Base-by-base conservation (phyloP, 2,329 filamentous ascomycete species). In the Malbranchea zuffiana region DNA sequence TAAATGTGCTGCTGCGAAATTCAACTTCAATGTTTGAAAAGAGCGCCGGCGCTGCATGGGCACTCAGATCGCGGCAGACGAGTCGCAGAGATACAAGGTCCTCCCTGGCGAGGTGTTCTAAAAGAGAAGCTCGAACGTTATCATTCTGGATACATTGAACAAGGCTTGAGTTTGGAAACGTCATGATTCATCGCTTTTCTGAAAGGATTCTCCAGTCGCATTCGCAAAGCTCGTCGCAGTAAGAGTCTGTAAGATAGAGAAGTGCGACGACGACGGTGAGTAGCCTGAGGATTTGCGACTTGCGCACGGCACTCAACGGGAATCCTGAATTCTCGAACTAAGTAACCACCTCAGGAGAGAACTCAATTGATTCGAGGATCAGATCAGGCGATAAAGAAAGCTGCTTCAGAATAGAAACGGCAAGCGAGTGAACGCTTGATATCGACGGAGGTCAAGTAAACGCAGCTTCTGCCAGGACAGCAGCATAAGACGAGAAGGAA, bases 1-100 rank as follows among this genome's bases (percentile, higher is more conserved):
- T 86, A 55, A 93, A 87, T 40, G 79, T 79, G 51, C 71, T 80
- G 34, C 82, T 62, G 28, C 53, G 49, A 37, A 71, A 67, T n/a
- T 59, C 55, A 35, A 69, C 57, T 5, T 59, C 50, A 13, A 68
- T 53, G 37, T 66, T 59, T 40, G 56, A 50, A 44, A 71, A 69
- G 13, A 69, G 46, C 3, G 45, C 34, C 10, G 55, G 54, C 23
- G 55, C 57, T 32, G 57, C 47, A 15, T 50, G 45, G 11, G 48
- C 41, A 17, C 55, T 50, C 26, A 62, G 54, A 32, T 53, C 52
- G 41, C 50, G 55, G 42, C 53, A 61, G 19, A 53, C 57, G 33
- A 61, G 45, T 32, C 61, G 60, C 27, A 62, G 47, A 11, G 46
- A 47, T 20, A 46, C 32, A 10, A 60, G 46, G 35, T 63, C 61